A percentile compares a stretch with the other conserved stretches of the same genome.
Conservation (phyloP, 352 stramenopile genomes). For the Elongisporangium senticosum region DNA sequence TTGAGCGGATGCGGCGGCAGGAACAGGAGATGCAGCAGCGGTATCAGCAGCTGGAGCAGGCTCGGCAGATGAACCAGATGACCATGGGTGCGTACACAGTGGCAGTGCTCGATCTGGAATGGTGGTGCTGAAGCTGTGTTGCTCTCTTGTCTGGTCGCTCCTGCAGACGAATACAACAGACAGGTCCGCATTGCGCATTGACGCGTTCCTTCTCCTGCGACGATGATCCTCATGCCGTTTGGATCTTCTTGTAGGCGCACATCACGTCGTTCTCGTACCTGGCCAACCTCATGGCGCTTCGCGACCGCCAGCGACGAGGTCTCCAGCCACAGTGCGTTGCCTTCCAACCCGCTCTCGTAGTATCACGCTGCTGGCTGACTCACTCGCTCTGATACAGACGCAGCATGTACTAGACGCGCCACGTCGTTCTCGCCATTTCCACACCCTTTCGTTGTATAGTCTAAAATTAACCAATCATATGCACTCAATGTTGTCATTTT, state of each 20-base stretch:
- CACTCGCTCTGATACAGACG: constrained; percentile 15
- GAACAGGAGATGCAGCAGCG: constrained; percentile 27
- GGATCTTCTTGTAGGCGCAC: constrained; percentile 21
- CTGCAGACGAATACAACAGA: constrained; percentile 40
- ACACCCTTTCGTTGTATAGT: neutral
- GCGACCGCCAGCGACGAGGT: constrained; percentile 29
- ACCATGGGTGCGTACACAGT: constrained; percentile 18
- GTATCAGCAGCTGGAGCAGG: constrained; percentile 31
- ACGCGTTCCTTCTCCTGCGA: neutral
- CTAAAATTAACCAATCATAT: constrained; percentile 5
- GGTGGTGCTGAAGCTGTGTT: neutral
- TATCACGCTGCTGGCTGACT: neutral
- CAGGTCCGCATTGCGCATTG: constrained; percentile 15
- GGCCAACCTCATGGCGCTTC: constrained; percentile 46
- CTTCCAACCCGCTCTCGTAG: neutral
- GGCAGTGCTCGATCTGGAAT: neutral
- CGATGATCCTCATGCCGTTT: neutral
- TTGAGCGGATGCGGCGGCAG: constrained; percentile 15
- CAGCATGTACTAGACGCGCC: constrained; percentile 35
- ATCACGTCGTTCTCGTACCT: constrained; percentile 46
- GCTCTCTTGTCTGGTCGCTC: neutral
- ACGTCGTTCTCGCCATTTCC: constrained; percentile 10
- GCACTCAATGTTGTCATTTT: constrained; percentile 6
- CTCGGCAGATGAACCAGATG: constrained; percentile 36
- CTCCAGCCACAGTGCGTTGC: constrained; percentile 19